A percentile compares a stretch with the other conserved stretches of the same genome.
These are phyloP conservation scores for Dictyostelium brefeldianum DNA, from an alignment of 78 protist genomes.

Conservation along the genomic window DNA sequence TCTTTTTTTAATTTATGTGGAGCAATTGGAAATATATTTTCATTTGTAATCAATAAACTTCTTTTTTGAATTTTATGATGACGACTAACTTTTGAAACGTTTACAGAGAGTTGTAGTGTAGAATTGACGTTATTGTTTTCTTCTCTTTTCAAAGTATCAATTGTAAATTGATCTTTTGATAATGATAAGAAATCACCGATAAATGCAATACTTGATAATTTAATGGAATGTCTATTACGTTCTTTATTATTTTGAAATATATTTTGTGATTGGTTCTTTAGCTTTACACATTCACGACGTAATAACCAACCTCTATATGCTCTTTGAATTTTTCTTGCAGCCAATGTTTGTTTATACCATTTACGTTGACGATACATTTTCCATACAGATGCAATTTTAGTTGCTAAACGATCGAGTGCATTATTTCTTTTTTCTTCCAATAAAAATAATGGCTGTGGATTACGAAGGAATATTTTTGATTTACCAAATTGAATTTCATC, in stretches of 20 bases:
- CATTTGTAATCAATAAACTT: conserved; percentile 28
- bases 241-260: conserved; percentile 74
- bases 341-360: conserved; percentile 42
- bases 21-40: conserved; percentile 26
- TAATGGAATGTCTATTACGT: conserved; percentile 42
- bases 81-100: conserved; percentile 62
- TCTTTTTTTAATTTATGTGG: conserved; percentile 66
- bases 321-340: conserved; percentile 50
- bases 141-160: conserved; percentile 1
- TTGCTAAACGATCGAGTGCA: conserved; percentile 33
- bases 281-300: conserved; percentile 54
- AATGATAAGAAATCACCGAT: conserved; percentile 74
- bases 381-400: conserved; percentile 59
- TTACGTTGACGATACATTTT: conserved; percentile 45
- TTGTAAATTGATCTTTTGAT: neutral
- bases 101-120: conserved; percentile 24
- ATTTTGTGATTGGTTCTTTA: conserved; percentile 51
- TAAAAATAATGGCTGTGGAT: conserved; percentile 65
- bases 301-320: conserved; percentile 49
- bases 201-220: conserved; percentile 20
- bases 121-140: conserved; percentile 6
- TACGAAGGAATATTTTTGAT: conserved; percentile 71
- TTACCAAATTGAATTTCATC: conserved; percentile 71
- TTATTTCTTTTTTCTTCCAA: conserved; percentile 55
- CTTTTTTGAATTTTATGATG: conserved; percentile 74